Evolutionary conservation across 306 rosid genomes (phyloP), one percentile per base, ranked within the genome.

Genomic region (Pterocarpus santalinus): DNA sequence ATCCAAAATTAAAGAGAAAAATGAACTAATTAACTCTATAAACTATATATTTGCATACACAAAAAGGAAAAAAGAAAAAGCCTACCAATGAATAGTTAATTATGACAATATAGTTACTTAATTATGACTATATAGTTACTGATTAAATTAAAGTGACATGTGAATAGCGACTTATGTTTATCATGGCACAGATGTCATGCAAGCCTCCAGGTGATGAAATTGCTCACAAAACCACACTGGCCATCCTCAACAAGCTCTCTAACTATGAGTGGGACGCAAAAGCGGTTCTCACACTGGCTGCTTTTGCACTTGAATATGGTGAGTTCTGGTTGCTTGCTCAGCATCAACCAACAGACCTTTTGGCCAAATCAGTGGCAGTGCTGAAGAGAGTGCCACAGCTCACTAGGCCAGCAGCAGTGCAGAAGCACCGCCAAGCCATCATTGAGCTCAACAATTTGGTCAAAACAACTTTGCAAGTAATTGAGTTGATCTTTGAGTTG

Each of bases 321-420:
- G 95, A 92, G 61, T 88, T 92, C 80, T 94, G 97, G 97, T 83
- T 89, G 11, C 89, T 92, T 0, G 90, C 94, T 8, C 89, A 89
- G 60, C 80, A 63, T 30, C 83, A 75, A 15, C 60, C 87, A 34
- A 65, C 87, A 0, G 87, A 92, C 77, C 86, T 70, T 15, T 85
- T 94, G 0, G 95, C 97, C 6, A 94, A 89, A 71, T 88, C 94
- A 0, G 75, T 94, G 56, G 90, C 87, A 2, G 43, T 86, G 8
- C 87, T 94, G 49, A 94, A 61, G 72, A 57, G 87, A 69, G 90
- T 92, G 4, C 92, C 98, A 0, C n/a, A 63, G 2, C 88, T 94
- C 73, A 22, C 86, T 2, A 79, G 13, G 15, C 89, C 85, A 4
- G 72, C 82, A 1, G 69, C 79, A 2, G 33, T 89, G 7, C 86